Conservation (phyloP, 371 early-diverging fungal species). For the Coemansia sp. region DNA sequence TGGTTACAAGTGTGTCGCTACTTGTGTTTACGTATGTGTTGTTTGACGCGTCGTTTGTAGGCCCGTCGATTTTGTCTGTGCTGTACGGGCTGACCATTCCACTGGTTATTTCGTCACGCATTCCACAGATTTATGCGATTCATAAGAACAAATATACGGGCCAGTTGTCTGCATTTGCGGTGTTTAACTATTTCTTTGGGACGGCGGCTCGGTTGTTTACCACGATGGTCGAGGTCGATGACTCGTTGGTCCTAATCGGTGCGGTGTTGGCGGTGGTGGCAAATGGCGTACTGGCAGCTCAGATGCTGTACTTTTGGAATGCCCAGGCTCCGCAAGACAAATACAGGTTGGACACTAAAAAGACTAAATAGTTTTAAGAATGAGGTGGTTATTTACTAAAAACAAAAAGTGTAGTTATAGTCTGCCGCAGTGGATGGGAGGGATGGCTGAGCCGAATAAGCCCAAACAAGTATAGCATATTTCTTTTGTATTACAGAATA, state of each 20-base stretch:
- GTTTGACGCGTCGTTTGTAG: slow-evolving; percentile 53
- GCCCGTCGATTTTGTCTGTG: slow-evolving; percentile 55
- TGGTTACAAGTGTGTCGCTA: slow-evolving; percentile 45
- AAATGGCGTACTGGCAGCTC: slow-evolving; percentile 77
- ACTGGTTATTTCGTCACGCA: slow-evolving; percentile 69
- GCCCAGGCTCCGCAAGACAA: slow-evolving; percentile 42
- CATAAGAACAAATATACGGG: slow-evolving; percentile 78
- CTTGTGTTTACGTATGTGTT: slow-evolving; percentile 54
- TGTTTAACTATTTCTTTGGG: slow-evolving; percentile 81
- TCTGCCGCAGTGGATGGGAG: slow-evolving; percentile 46
- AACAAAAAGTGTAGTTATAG: slow-evolving; percentile 28
- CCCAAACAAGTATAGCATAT: slow-evolving; percentile 32
- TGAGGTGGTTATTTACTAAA: neutral
- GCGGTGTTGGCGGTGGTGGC: slow-evolving; percentile 67
- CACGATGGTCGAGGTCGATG: slow-evolving; percentile 84
- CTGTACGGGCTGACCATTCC: slow-evolving; percentile 83
- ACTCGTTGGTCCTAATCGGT: slow-evolving; percentile 69
- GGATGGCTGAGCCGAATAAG: slow-evolving; percentile 5
- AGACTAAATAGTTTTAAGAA: slow-evolving; percentile 19
- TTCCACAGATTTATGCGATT: slow-evolving; percentile 86
- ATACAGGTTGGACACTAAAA: slow-evolving; percentile 50
- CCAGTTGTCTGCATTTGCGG: slow-evolving; percentile 85
- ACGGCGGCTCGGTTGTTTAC: slow-evolving; percentile 87
- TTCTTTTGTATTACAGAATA: neutral
- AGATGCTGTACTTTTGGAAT: slow-evolving; percentile 83